Conservation (phyloP, 2,329 filamentous ascomycete species). For the Lecanicillium sp. region DNA sequence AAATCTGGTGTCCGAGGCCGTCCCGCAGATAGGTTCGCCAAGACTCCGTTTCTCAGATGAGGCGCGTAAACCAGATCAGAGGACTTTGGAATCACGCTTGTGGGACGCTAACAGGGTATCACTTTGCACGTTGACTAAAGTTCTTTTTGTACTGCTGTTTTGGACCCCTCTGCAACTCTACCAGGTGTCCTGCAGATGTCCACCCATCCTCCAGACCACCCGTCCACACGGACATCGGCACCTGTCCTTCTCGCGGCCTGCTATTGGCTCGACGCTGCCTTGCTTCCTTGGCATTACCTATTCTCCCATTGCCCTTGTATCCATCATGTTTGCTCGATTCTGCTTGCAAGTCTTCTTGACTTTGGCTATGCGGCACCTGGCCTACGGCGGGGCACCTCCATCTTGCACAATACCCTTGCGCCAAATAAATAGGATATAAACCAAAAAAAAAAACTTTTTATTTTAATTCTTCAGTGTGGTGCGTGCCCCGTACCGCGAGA, state of each 20-base stretch:
- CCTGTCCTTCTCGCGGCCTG: slow-evolving; percentile 4
- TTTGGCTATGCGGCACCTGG: background rate
- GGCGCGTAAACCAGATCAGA: too few relatives aligned
- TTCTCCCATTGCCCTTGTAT: too few relatives aligned
- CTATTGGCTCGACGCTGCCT: slow-evolving; percentile 6
- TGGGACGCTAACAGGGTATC: too few relatives aligned
- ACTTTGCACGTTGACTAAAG: too few relatives aligned
- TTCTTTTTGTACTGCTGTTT: too few relatives aligned
- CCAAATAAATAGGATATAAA: background rate
- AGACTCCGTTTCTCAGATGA: too few relatives aligned
- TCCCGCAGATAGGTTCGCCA: too few relatives aligned
- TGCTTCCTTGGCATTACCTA: background rate
- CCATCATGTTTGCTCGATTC: too few relatives aligned
- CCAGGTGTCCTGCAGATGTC: background rate
- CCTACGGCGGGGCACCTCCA: background rate
- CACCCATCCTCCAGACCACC: background rate
- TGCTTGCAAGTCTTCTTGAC: background rate
- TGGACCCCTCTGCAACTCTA: too few relatives aligned
- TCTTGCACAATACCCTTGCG: background rate
- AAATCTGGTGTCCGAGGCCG: too few relatives aligned
- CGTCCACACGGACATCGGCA: slow-evolving; percentile 1
- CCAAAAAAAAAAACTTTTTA: background rate
- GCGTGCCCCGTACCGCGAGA: slow-evolving; percentile 1
- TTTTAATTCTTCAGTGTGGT: background rate
- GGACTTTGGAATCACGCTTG: too few relatives aligned